Base-by-base conservation (phyloP, 2,329 filamentous ascomycete species). In the Iodosphaeria phyllophila region DNA sequence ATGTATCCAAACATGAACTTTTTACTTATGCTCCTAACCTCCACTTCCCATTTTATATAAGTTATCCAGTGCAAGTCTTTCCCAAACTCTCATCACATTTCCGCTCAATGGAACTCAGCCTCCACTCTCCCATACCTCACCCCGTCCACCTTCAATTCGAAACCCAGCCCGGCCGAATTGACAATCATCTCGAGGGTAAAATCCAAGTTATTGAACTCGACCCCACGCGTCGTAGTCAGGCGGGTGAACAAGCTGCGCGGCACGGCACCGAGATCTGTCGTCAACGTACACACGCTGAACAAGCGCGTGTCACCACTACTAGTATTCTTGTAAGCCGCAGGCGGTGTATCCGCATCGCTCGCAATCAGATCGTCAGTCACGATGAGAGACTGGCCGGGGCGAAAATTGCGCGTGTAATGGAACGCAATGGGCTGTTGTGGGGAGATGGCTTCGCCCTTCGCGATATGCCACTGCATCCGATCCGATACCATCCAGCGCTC, bases 101-200 rank as follows among this genome's bases (percentile, higher is more conserved):
- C n/a, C n/a, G n/a, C n/a, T n/a, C n/a, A 78, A 42, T 80, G 73
- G 45, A 86, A 84, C 35, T 82, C 76, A 0, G 76, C 76, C 41
- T 78, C 71, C 2, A 84, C 78, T 30, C 70, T 59, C 6, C 77
- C 78, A 47, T 84, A 84, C 33, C 74, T 58, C 10, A 78, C 68
- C 0, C 75, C 76, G 40, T 83, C 76, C 8, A 84, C 76, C 48
- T 77, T 76, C 26, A 84, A 49, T 49, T 84, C 76, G 46, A 84
- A 84, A 3, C 74, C 67, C 29, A 84, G 38, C 2, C 75, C 74
- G 0, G 77, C 77, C 37, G 73, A 79, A 41, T 82, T 73, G 21
- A 84, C 76, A 35, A 74, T 72, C 75, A 86, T 82, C 51, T 83
- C 76, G 5, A 84, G 62, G 8, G 75, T 79, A 31, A 84, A 84